These are phyloP conservation scores for Zoysia japonica DNA, from an alignment of 176 grass and related monocot genomes.

Conservation along the genomic window DNA sequence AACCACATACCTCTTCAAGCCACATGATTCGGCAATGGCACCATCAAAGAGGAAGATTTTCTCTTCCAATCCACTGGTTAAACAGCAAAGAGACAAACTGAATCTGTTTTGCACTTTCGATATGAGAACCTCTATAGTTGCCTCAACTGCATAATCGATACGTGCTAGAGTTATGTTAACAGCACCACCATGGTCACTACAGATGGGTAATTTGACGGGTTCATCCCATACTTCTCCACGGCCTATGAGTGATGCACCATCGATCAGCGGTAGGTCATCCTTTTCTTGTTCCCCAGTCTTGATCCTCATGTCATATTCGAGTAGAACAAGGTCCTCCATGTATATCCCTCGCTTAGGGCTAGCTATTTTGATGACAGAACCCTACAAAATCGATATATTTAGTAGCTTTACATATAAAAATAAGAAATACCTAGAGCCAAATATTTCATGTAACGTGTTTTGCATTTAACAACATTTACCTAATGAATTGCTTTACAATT, in stretches of 20 bases:
- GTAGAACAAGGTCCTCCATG: too few species aligned
- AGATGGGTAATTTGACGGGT: background rate
- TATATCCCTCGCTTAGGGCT: too few species aligned
- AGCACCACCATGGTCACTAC: background rate
- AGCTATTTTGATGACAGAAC: too few species aligned
- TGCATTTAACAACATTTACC: conserved; percentile 3
- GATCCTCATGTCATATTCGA: background rate
- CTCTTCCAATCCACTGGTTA: conserved; percentile 1
- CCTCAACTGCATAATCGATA: background rate
- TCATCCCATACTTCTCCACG: fast-evolving
- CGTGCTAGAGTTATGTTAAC: conserved; percentile 8
- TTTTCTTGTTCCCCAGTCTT: conserved; percentile 1
- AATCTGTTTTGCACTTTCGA: conserved; percentile 11
- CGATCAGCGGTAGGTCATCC: conserved; percentile 31
- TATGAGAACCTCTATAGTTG: conserved; percentile 14
- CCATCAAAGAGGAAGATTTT: conserved; percentile 32
- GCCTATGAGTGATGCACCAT: background rate
- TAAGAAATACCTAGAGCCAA: too few species aligned
- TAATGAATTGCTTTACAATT: background rate
- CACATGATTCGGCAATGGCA: background rate
- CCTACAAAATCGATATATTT: too few species aligned
- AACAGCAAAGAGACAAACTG: conserved; percentile 13
- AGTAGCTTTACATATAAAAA: too few species aligned
- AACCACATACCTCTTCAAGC: conserved; percentile 20
- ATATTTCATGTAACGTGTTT: too few species aligned